Conservation (phyloP, 1,139 yeast genomes). For the Blastobotrys arbuscula region DNA sequence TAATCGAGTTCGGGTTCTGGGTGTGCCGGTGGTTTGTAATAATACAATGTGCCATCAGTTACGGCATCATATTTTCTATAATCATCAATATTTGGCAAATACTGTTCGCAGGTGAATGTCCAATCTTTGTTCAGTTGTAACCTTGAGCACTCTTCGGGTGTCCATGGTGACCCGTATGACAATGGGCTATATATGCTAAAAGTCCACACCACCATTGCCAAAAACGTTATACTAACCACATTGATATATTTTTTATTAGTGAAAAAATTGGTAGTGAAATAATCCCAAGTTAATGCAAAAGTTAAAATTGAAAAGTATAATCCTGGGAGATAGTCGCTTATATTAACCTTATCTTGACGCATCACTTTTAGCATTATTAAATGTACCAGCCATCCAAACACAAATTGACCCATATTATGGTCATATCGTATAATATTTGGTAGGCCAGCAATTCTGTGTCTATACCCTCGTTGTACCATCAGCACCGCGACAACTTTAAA, state of each 20-base stretch:
- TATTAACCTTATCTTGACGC: slow-evolving; percentile 12
- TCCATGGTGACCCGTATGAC: slow-evolving; percentile 22
- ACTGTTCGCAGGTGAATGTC: slow-evolving; percentile 26
- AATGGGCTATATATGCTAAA: slow-evolving; percentile 23
- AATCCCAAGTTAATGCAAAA: slow-evolving; percentile 14
- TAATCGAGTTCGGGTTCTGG: background rate
- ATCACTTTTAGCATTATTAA: slow-evolving; percentile 16
- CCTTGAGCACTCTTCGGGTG: slow-evolving; percentile 21
- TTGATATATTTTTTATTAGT: background rate
- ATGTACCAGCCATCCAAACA: slow-evolving; percentile 24
- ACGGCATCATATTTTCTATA: slow-evolving; percentile 16
- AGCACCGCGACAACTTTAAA: slow-evolving; percentile 22
- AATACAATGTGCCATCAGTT: slow-evolving; percentile 9
- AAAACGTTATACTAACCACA: background rate
- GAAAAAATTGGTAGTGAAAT: background rate
- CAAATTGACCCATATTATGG: slow-evolving; percentile 25
- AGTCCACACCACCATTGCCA: slow-evolving; percentile 11
- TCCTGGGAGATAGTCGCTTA: slow-evolving; percentile 26
- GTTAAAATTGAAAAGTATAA: slow-evolving; percentile 25
- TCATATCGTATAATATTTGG: slow-evolving; percentile 19
- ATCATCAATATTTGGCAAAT: slow-evolving; percentile 13
- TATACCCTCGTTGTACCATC: slow-evolving; percentile 21
- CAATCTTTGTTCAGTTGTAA: slow-evolving; percentile 23
- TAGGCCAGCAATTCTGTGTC: slow-evolving; percentile 9
- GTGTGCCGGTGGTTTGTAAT: slow-evolving; percentile 1